Conservation (phyloP, 2,329 filamentous ascomycete genomes). For the Alternaria arborescens region DNA sequence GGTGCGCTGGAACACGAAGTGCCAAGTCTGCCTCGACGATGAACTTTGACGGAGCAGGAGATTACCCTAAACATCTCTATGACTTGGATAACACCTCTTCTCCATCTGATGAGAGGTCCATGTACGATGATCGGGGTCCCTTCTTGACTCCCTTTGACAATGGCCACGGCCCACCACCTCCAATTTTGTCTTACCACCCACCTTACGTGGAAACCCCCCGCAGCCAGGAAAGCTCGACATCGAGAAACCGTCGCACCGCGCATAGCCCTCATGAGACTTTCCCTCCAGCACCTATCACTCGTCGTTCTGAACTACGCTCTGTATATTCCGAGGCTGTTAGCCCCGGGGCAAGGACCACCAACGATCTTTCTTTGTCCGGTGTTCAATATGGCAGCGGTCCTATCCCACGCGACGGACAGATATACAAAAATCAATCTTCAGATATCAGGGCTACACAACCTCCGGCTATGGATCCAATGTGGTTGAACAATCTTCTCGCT, state of each 20-base stretch:
- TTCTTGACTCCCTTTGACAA: background rate
- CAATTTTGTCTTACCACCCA: constrained; percentile 15
- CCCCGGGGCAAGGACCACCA: constrained; percentile 12
- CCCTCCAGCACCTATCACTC: background rate
- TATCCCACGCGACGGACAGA: constrained; percentile 23
- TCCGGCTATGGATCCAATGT: constrained; percentile 20
- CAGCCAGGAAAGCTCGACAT: constrained; percentile 14
- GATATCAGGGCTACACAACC: background rate
- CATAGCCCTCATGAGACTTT: background rate
- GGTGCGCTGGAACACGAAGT: constrained; percentile 48
- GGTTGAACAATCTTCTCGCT: constrained; percentile 28
- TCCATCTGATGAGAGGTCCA: background rate
- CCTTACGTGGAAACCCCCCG: constrained; percentile 25
- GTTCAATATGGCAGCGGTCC: constrained; percentile 43
- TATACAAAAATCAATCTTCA: background rate
- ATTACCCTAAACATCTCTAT: constrained; percentile 25
- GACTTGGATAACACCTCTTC: constrained; percentile 24
- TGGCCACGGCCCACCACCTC: constrained; percentile 11
- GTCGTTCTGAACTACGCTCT: constrained; percentile 5
- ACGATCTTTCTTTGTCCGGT: constrained; percentile 15
- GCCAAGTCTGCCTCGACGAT: constrained; percentile 29
- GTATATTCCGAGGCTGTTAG: constrained; percentile 21
- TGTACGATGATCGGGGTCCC: constrained; percentile 30
- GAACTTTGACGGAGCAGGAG: constrained; percentile 41
- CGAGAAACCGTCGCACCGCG: constrained; percentile 4